Evolutionary conservation across 225 moss, liverwort and hornwort species (phyloP), one percentile per base, ranked within the genome.

Genomic region (Marchantia paleacea): DNA sequence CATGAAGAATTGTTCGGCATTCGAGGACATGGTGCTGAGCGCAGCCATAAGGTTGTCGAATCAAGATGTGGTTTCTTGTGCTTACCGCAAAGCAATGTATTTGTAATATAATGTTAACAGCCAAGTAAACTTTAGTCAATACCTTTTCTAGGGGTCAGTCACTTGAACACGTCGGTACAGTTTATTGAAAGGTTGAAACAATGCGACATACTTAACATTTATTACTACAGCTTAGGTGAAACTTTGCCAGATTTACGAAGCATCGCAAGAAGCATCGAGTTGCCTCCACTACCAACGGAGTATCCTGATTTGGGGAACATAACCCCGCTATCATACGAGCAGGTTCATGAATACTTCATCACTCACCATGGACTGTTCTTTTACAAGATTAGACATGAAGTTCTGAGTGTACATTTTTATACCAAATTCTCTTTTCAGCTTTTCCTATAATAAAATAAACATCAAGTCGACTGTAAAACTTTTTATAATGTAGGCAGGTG

Each of bases 271-370:
- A 65, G 30, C 49, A 52, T 62, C 19, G 79, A 82, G 7, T 72
- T 85, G 39, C 85, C 82, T 61, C 82, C 82, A 62, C 39, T 82
- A 26, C 85, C 85, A n/a, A 63, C 82, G 25, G 75, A 82, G 52
- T 85, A 69, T 80, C 79, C 79, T 69, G 79, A 78, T 22, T 52
- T 85, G 70, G 52, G 72, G 0, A 73, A 82, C 30, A 82, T 85
- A 55, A 54, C 79, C 20, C 82, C 80, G 19, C 63, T 77, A 50
- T 39, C 80, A 61, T 85, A 82, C 25, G 85, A 85, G 75, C 82
- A 80, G 82, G 85, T 85, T 39, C 5, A 39, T 39, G 60, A 52
- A n/a, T 12, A 47, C 69, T 28, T 12, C 11, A 24, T 65, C 64
- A 6, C 54, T 54, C 30, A 28, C 48, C 26, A 47, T 76, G 6